Percentiles rank a stretch among this genome's conserved stretches.
Evolutionary conservation across 2,329 filamentous ascomycete species (phyloP).

Genomic region (Nemania serpens): DNA sequence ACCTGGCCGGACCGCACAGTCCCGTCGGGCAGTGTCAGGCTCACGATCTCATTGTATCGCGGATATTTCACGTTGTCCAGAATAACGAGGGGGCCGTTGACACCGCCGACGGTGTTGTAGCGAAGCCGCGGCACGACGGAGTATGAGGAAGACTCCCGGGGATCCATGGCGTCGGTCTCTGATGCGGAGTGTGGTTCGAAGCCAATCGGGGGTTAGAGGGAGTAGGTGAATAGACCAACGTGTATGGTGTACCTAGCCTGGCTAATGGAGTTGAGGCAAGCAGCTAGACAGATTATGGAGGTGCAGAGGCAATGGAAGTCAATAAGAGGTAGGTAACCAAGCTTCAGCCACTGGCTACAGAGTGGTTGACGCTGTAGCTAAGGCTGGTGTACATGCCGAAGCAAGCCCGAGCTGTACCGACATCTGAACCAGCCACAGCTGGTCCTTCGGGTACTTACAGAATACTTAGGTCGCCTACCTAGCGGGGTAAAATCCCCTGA

Average conservation of each 20-base stretch:
- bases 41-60: conserved; percentile 96
- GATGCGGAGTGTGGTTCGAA: conserved; percentile 3
- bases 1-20: conserved; percentile 93
- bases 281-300: neutral
- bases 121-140: conserved; percentile 68
- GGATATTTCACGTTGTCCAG: conserved; percentile 99
- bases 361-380: conserved; percentile 14
- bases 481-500: conserved; percentile 4
- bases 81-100: conserved; percentile 97
- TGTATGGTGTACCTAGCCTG: neutral
- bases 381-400: conserved; percentile 1
- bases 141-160: conserved; percentile 63
- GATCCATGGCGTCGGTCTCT: conserved; percentile 48
- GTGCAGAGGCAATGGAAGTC: neutral
- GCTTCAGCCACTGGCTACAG: conserved; percentile 24
- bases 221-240: conserved; percentile 13
- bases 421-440: conserved; percentile 21
- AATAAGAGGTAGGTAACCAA: conserved; percentile 1
- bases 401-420: conserved; percentile 6
- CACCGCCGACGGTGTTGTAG: conserved; percentile 98
- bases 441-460: neutral
- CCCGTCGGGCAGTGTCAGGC: conserved; percentile 93
- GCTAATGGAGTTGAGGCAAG: conserved; percentile 16
- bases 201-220: conserved; percentile 5
- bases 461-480: too few species aligned